A percentile compares a stretch with the other conserved stretches of the same genome.
Conservation (phyloP, 768 basidiomycete species). For the Tylopilus balloui region DNA sequence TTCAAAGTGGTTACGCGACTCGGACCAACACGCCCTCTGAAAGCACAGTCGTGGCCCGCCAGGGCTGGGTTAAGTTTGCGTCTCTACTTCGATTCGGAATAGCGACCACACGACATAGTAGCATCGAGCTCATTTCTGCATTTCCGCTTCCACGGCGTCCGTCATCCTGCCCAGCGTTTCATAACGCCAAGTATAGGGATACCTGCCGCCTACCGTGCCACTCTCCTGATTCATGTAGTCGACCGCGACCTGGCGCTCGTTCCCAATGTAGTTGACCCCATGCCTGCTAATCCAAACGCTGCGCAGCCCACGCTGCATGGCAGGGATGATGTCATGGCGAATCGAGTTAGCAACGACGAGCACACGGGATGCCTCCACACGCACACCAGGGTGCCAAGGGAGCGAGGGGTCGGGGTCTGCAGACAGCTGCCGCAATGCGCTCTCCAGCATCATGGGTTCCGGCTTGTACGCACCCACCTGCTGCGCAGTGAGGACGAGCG, state of each 20-base stretch:
- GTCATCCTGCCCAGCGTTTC: slow-evolving; percentile 59
- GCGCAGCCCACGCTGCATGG: slow-evolving; percentile 48
- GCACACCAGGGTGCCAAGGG: slow-evolving; percentile 15
- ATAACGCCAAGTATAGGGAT: slow-evolving; percentile 49
- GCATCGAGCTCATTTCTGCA: not conserved
- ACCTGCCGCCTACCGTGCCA: slow-evolving; percentile 17
- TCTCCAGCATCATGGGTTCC: slow-evolving; percentile 39
- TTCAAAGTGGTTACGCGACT: not conserved
- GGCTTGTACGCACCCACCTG: slow-evolving; percentile 75
- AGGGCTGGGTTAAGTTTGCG: no score
- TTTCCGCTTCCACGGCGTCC: slow-evolving; percentile 48
- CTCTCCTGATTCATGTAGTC: slow-evolving; percentile 24
- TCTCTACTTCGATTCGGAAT: not conserved
- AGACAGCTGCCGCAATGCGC: slow-evolving; percentile 26
- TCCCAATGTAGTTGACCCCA: slow-evolving; percentile 22
- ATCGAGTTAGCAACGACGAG: slow-evolving; percentile 67
- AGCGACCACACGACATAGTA: not conserved
- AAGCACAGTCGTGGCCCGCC: no score
- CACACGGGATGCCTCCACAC: slow-evolving; percentile 40
- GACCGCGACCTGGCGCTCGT: slow-evolving; percentile 36
- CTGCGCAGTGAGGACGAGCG: slow-evolving; percentile 65
- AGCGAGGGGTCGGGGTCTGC: slow-evolving; percentile 14
- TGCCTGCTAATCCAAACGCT: slow-evolving; percentile 65
- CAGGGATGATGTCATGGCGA: slow-evolving; percentile 62
- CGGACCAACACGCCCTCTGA: no score